These are phyloP conservation scores for Thraustochytrium striatum DNA, from an alignment of 352 stramenopile genomes.

Conservation along the genomic window DNA sequence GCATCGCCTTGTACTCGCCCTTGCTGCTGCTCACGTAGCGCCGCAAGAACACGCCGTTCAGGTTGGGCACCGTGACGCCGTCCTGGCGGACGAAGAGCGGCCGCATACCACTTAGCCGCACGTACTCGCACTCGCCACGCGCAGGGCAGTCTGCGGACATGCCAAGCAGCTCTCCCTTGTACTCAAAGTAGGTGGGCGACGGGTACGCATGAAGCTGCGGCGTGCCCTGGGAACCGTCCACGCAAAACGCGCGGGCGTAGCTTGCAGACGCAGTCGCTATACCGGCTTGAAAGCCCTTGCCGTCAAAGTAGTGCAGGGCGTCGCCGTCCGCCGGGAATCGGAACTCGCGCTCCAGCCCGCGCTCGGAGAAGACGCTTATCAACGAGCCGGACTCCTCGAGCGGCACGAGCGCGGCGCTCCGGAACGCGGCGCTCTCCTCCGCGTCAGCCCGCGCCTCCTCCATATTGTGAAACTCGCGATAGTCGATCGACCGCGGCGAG, in stretches of 20 bases:
- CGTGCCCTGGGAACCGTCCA: background rate
- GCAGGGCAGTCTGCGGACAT: constrained; percentile 19
- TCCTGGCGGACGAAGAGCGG: constrained; percentile 1
- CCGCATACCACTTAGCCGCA: background rate
- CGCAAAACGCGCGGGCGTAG: constrained; percentile 44
- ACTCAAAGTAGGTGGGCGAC: constrained; percentile 41
- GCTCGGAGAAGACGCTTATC: background rate
- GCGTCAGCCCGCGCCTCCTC: background rate
- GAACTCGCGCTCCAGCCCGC: constrained; percentile 1
- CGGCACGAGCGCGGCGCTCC: background rate
- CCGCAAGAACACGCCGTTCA: constrained; percentile 16
- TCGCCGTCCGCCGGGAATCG: background rate
- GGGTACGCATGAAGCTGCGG: constrained; percentile 38
- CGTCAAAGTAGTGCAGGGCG: constrained; percentile 40
- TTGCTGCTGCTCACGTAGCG: constrained; percentile 10
- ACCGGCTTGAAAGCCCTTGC: constrained; percentile 12
- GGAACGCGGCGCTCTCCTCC: background rate
- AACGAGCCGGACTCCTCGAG: constrained; percentile 35
- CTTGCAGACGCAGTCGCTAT: constrained; percentile 24
- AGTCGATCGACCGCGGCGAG: constrained; percentile 33
- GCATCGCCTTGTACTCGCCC: constrained; percentile 6
- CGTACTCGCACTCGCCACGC: background rate
- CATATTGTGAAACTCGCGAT: constrained; percentile 28
- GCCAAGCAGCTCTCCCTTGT: background rate
- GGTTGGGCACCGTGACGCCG: background rate